These are phyloP conservation scores for Blastobotrys raffinosifermentans DNA, from an alignment of 1,139 yeast genomes.

Conservation along the genomic window DNA sequence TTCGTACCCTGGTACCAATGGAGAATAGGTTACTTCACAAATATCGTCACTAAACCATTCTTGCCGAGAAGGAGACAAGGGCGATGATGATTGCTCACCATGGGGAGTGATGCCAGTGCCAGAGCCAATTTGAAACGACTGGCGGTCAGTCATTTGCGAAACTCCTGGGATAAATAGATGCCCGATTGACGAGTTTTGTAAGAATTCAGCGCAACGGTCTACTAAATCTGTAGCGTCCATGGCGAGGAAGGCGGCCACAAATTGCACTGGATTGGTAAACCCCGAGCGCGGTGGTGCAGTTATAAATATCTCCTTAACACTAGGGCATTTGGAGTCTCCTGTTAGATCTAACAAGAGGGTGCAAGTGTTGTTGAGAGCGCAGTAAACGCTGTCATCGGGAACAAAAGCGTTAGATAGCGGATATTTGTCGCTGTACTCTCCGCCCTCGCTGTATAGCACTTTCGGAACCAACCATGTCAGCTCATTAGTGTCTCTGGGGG, in stretches of 20 bases:
- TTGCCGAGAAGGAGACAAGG: no score
- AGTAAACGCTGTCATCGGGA: conserved; percentile 14
- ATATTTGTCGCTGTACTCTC: conserved; percentile 10
- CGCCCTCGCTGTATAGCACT: conserved; percentile 13
- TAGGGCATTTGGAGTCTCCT: conserved; percentile 8
- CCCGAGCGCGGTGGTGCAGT: conserved; percentile 15
- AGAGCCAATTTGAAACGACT: no score
- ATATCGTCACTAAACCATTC: no score
- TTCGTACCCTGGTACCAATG: conserved; percentile 4
- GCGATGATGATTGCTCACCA: conserved; percentile 2
- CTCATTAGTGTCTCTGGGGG: no score
- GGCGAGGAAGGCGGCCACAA: conserved; percentile 13
- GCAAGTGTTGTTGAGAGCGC: conserved; percentile 14
- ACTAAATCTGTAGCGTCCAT: conserved; percentile 8
- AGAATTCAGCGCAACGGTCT: conserved; percentile 9
- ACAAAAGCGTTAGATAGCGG: conserved; percentile 11
- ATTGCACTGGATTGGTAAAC: conserved; percentile 18
- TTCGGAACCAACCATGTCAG: conserved; percentile 4
- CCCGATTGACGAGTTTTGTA: conserved; percentile 7
- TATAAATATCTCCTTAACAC: conserved; percentile 12
- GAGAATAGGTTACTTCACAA: neutral
- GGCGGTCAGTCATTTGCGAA: no score
- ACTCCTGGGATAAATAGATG: conserved; percentile 6
- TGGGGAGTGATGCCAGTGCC: no score
- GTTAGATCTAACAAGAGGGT: no score